phyloP scores from a whole-genome alignment of 176 grass and related monocot genomes.

The Cenchrus purpureus region DNA sequence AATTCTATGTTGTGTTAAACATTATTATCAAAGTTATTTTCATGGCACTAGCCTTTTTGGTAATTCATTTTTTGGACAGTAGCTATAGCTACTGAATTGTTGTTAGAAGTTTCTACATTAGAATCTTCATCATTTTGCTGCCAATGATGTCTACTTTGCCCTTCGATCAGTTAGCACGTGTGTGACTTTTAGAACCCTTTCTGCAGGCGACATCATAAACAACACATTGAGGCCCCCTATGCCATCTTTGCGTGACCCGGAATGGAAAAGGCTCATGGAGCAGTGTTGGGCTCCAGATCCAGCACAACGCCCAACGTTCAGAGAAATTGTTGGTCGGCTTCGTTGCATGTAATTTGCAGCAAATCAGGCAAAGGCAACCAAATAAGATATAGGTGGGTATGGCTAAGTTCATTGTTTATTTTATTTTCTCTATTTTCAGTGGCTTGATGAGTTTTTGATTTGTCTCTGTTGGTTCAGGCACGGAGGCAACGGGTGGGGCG shows the following conservation, averaged over 20 bases:
- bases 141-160: no score
- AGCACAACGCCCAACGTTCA: conserved; percentile 68
- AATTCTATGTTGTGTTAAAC: no score
- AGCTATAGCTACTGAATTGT: not conserved
- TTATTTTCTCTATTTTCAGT: no score
- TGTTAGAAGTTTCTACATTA: no score
- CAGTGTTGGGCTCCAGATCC: conserved; percentile 86
- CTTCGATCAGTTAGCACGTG: not conserved
- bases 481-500: no score
- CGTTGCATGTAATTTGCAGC: conserved; percentile 72
- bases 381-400: conserved; percentile 16
- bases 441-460: no score
- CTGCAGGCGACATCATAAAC: conserved; percentile 80
- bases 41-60: no score
- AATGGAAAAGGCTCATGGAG: conserved; percentile 85
- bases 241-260: conserved; percentile 60
- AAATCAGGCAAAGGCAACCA: conserved; percentile 48
- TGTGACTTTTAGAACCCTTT: not conserved
- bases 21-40: no score
- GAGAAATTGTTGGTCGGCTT: conserved; percentile 74
- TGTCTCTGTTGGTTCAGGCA: no score
- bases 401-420: no score
- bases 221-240: conserved; percentile 75
- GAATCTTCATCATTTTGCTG: no score
- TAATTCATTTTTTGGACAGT: no score